Base-by-base conservation (phyloP, 176 grass and related monocot species). In the Puccinellia tenuiflora region DNA sequence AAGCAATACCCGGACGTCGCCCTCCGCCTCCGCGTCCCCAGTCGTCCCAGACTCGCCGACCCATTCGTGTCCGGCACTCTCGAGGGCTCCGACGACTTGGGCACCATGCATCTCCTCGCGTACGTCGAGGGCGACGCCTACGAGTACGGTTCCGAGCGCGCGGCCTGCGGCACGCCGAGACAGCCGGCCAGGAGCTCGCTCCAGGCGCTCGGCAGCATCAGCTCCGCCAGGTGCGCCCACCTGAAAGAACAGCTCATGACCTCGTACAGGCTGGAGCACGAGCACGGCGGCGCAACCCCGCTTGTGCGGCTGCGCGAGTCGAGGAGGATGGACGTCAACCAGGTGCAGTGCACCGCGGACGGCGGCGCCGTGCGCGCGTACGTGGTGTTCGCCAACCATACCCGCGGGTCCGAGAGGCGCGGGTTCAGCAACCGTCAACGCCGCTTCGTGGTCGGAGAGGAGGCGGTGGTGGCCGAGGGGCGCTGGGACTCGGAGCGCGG, bases 401-500 rank as follows among this genome's bases (percentile, higher is more conserved):
- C 54, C 25, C 3, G 9, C 16, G 5, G 1, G 17, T 9, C 22
- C 40, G 14, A 42, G 68, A 15, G 39, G 22, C n/a, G 67, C 21
- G 9, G 18, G 9, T 6, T 46, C 13, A 4, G 3, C 59, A 14
- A 2, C 31, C 59, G 28, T 26, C 57, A 12, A 63, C 59, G 59
- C 9, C 59, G 5, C 0, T 87, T 87, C 35, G 2, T 54, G n/a
- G 39, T 85, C 14, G 52, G 25, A 5, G 73, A 83, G 5, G 83
- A 47, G 51, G 87, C 81, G 4, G 46, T 88, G 15, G 87, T 88
- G 20, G 94, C 60, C 18, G 91, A 97, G 47, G 91, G 91, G 78
- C 85, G 42, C 48, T 92, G 87, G 94, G 87, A 94, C 60, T 12
- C 9, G 2, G 5, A 15, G 5, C 35, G 0, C 59, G 79, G 68